These are phyloP conservation scores for Paraurostyla sp. DNA, from an alignment of 73 alveolate species.

Conservation along the genomic window DNA sequence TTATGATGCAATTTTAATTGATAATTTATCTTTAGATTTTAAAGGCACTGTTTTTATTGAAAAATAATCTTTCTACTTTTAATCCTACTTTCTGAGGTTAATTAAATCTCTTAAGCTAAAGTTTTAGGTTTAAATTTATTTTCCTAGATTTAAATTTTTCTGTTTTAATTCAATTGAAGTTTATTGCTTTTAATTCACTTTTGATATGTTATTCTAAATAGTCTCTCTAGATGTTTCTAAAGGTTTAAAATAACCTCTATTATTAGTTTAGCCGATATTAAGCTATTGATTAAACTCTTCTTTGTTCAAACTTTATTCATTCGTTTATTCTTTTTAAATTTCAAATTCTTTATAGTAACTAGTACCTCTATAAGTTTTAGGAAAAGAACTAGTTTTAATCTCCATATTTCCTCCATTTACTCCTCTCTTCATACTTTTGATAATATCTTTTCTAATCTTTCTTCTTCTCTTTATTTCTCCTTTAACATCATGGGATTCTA, in stretches of 20 bases:
- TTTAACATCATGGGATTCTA: neutral
- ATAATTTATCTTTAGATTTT: neutral
- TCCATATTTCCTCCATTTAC: neutral
- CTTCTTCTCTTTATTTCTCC: constrained; percentile 19
- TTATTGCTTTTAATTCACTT: neutral
- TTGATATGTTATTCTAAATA: neutral
- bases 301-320: neutral
- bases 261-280: no score
- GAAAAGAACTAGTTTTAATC: constrained; percentile 24
- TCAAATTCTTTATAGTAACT: neutral
- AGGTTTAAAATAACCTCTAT: no score
- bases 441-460: neutral
- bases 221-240: no score
- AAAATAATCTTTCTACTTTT: neutral
- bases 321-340: neutral
- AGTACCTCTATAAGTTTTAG: neutral
- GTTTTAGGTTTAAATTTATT: no score
- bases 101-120: neutral
- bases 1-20: neutral
- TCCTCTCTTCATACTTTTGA: no score
- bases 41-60: neutral
- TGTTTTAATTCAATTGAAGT: neutral
- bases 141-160: no score
- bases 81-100: neutral
- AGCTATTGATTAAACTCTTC: no score